Evolutionary conservation across 306 rosid genomes (phyloP).

Genomic region (Prunus padus): DNA sequence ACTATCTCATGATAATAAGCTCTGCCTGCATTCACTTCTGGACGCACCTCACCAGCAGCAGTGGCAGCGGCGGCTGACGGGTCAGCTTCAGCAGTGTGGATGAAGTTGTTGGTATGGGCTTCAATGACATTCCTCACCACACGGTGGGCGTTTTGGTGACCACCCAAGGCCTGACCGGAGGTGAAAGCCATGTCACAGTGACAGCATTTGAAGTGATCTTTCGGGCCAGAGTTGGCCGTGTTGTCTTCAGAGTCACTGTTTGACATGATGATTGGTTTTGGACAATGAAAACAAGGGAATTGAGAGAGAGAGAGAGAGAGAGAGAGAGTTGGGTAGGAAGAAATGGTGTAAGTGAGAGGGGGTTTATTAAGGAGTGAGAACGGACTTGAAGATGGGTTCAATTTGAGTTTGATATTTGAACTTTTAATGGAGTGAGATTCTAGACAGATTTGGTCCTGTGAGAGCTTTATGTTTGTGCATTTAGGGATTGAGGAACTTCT

Average conservation of each 20-base stretch:
- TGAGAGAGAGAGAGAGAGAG: not conserved
- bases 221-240: not conserved
- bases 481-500: not conserved
- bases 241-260: not conserved
- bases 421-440: not conserved
- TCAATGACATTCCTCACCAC: not conserved
- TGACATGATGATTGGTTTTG: not conserved
- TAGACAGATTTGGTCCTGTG: not conserved
- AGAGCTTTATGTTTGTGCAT: not conserved
- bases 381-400: not conserved
- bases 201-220: not conserved
- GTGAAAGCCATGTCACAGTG: not conserved
- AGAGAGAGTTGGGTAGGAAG: not conserved
- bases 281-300: constrained; percentile 6
- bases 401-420: not conserved
- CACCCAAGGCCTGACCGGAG: constrained; percentile 16
- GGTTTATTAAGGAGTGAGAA: not conserved
- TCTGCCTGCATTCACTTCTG: not conserved
- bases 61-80: too few relatives aligned
- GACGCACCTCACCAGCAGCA: not conserved
- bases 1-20: not conserved
- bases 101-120: not conserved
- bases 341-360: not conserved
- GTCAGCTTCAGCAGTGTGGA: not conserved
- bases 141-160: constrained; percentile 18